These are phyloP conservation scores for Vitellaria paradoxa DNA, from an alignment of 179 eudicot genomes.

Conservation along the genomic window DNA sequence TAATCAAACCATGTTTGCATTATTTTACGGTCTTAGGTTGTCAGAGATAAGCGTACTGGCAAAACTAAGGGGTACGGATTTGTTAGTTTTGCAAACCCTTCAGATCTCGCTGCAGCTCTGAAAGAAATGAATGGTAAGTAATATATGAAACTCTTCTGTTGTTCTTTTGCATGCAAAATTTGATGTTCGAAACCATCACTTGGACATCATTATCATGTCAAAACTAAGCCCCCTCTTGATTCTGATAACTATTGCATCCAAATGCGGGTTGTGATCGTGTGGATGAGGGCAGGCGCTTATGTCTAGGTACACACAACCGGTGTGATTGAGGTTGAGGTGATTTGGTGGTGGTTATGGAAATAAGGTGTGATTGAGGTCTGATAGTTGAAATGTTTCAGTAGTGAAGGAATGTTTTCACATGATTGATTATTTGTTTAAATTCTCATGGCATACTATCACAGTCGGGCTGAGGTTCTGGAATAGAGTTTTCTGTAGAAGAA, in stretches of 20 bases:
- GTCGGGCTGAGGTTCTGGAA: no score
- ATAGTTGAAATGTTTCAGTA: background rate
- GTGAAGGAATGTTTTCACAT: background rate
- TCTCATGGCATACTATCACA: no score
- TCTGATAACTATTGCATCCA: no score
- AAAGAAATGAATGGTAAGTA: conserved; percentile 92
- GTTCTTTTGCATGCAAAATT: background rate
- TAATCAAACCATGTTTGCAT: background rate
- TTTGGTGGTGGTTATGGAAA: background rate
- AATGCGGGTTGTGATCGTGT: no score
- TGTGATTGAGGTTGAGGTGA: background rate
- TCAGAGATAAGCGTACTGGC: conserved; percentile 94
- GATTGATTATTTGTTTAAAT: background rate
- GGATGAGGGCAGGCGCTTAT: no score
- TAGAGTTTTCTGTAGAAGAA: no score
- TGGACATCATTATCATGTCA: no score
- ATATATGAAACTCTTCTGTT: background rate
- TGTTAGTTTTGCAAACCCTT: conserved; percentile 84
- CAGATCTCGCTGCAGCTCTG: conserved; percentile 79
- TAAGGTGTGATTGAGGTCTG: background rate
- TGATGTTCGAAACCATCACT: no score
- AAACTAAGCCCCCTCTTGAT: no score
- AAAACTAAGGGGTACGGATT: conserved; percentile 96
- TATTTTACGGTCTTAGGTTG: conserved; percentile 53
- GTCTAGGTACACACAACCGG: background rate